Base-by-base conservation (phyloP, 2,329 filamentous ascomycete species). In the Pseudogymnoascus sp. region DNA sequence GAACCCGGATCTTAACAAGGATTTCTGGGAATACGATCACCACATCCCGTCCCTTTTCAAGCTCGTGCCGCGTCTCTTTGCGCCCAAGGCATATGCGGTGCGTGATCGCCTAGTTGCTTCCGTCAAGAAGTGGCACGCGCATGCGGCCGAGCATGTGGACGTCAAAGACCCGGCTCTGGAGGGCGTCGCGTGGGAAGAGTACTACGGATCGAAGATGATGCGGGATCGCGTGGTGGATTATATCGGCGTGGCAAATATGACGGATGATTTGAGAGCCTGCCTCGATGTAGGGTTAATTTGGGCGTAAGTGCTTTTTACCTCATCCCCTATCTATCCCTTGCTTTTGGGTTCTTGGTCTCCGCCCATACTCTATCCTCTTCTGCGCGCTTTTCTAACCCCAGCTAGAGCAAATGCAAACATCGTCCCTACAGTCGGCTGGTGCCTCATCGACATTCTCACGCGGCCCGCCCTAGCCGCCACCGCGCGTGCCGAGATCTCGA, bases 11-110 rank as follows among this genome's bases (percentile, higher is more conserved):
- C 62, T 73, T 3, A 38, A 61, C 5, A 48, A 63, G 12, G 66
- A 71, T 35, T 73, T 72, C 61, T 73, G 72, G 72, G 65, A 65
- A n/a, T 73, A 68, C 33, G 69, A 71, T 63, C 27, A 38, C 5
- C 55, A 69, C 5, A 35, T 70, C 5, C 60, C 65, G 5, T 63
- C 63, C 2, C 65, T 66, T 15, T 63, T 72, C 4, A 68, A 67
- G 13, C 64, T 64, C 5, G 44, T 69, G 8, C 71, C 71, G 4
- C 64, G 68, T 5, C 67, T 69, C 66, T 15, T 73, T n/a, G 66
- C 68, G 1, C 71, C 70, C 4, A 17, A 41, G 2, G 62, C 68
- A 1, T 70, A 68, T 15, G 62, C 41, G 3, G 62, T 61, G 2
- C 66, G 72, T 21, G 71, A 71, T 21, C 63, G 63, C 39, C 58